phyloP scores from a whole-genome alignment of 495 filamentous ascomycete genomes.

The Xeromyces bisporus region DNA sequence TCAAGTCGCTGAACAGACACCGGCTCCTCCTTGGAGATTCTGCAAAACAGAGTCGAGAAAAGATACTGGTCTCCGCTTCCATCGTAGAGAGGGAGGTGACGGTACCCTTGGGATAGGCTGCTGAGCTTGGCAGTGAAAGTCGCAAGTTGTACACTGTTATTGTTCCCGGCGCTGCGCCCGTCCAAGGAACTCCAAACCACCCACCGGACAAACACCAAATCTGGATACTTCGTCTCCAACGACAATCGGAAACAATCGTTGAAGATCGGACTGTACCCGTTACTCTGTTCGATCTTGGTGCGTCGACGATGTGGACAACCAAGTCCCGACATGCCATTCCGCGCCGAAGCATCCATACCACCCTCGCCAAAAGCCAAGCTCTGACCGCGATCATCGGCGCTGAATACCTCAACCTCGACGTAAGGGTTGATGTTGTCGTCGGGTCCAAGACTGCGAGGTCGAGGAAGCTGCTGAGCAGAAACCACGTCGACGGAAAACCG shows the following conservation, averaged over 20 bases:
- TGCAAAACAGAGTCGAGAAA: constrained; percentile 88
- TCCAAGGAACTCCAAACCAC: constrained; percentile 72
- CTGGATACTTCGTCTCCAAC: constrained; percentile 77
- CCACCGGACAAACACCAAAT: constrained; percentile 84
- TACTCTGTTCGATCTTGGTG: constrained; percentile 62
- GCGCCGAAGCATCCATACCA: constrained; percentile 51
- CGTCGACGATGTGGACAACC: constrained; percentile 61
- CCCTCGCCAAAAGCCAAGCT: constrained; percentile 46
- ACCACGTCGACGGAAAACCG: constrained; percentile 74
- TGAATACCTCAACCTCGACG: constrained; percentile 84
- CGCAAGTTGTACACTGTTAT: constrained; percentile 50
- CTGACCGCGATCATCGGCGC: constrained; percentile 74
- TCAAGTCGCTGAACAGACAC: constrained; percentile 30
- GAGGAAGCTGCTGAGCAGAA: constrained; percentile 85
- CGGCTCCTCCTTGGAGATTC: constrained; percentile 49
- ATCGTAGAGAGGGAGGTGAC: constrained; percentile 86
- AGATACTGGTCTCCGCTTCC: constrained; percentile 76
- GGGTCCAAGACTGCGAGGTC: constrained; percentile 49
- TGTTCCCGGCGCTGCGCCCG: constrained; percentile 43
- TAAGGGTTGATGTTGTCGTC: constrained; percentile 77
- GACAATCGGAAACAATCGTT: constrained; percentile 57
- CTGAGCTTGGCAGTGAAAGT: constrained; percentile 84
- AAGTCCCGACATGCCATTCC: constrained; percentile 51
- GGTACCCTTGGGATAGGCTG: constrained; percentile 85
- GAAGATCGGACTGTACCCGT: constrained; percentile 85